A percentile compares a stretch with the other conserved stretches of the same genome.
These are phyloP conservation scores for Fonsecaea nubica DNA, from an alignment of 2,329 filamentous ascomycete species.

Conservation along the genomic window DNA sequence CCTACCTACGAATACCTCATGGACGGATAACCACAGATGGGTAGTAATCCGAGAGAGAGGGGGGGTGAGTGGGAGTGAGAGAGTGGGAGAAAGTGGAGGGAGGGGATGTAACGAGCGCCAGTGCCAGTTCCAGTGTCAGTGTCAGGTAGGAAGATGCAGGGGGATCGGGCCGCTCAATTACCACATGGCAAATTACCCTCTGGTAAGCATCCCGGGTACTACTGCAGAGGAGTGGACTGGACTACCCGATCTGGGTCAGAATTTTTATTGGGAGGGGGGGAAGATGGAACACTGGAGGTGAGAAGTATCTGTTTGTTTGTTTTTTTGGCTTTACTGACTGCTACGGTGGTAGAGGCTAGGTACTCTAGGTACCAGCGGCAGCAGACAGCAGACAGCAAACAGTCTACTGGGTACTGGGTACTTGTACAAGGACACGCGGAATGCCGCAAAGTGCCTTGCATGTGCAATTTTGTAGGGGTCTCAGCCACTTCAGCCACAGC, in stretches of 20 bases:
- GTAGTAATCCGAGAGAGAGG: not conserved
- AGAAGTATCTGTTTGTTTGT: not conserved
- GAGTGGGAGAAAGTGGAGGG: not conserved
- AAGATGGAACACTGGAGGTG: not conserved
- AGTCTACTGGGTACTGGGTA: no score
- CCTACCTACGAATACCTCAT: not conserved
- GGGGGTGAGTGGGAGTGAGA: no score
- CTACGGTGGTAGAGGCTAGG: not conserved
- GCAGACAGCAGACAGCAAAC: no score
- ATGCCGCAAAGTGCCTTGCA: not conserved
- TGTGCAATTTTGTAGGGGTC: no score
- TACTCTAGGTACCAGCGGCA: not conserved
- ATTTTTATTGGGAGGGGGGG: not conserved
- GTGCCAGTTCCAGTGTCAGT: not conserved
- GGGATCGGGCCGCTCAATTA: not conserved
- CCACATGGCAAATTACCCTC: conserved; percentile 1
- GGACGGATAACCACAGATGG: not conserved
- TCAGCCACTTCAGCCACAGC: not conserved
- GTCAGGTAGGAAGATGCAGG: not conserved
- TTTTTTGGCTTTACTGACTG: not conserved
- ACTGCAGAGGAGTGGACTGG: not conserved
- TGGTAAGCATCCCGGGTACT: not conserved
- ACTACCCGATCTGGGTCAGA: not conserved
- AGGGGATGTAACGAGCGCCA: not conserved
- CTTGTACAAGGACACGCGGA: not conserved